Base-by-base conservation (phyloP, 805 yeast species). In the Starmera pachycereana region DNA sequence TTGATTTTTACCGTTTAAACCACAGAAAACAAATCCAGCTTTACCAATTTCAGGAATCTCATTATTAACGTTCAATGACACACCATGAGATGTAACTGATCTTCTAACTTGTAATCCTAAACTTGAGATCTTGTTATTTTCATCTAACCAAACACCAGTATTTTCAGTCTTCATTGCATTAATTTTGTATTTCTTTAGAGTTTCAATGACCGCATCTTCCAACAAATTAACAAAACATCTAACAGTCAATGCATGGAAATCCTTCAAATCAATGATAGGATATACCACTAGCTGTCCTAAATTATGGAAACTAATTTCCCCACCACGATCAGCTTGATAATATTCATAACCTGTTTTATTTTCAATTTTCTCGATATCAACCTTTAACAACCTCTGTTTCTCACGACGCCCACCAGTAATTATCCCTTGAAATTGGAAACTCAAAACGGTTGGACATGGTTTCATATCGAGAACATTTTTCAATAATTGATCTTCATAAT, bases 221-320 rank as follows among this genome's bases (percentile, higher is more conserved):
- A 86, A 62, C n/a, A 71, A 68, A 3, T 77, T 60, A 28, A 86
- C 84, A 50, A 73, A 78, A 56, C 87, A 81, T 46, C 76, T 69
- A 1, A 82, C 76, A 0, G 79, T 67, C 36, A 83, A 61, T 37
- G 70, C 61, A 29, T 62, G 51, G 50, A 83, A 82, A 29, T 72
- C 69, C 46, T 71, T 69, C 40, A 92, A 63, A 57, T 92, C 89
- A 28, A 84, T 40, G 1, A 92, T 70, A 10, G 92, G 79, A 54
- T 90, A 92, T 6, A 86, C 76, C 2, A 89, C 96, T 32, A 87
- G 56, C 60, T 92, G 99, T 0, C 98, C 98, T 1, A 92, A 83
- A 0, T 97, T 97, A 62, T 92, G 99, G 68, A 85, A 92, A 0
- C 98, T 92, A 1, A 92, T 76, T 56, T 92, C 95, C 0, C 99